Base-by-base conservation (phyloP, 2,329 filamentous ascomycete species). In the Aspergillus jensenii region DNA sequence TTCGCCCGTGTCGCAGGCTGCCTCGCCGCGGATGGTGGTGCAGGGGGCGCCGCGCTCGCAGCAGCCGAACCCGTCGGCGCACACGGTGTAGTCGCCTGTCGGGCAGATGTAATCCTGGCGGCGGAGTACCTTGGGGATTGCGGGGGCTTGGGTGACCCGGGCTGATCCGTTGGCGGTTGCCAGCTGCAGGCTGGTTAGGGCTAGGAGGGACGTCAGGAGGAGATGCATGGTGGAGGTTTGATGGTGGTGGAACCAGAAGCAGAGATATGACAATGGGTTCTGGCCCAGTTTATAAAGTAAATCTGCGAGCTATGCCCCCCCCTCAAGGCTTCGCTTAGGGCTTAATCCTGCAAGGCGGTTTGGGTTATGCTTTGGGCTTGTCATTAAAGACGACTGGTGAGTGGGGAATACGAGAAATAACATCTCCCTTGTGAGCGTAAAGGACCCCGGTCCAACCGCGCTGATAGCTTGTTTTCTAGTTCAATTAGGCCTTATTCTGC, bases 21-120 rank as follows among this genome's bases (percentile, higher is more conserved):
- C 33, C 11, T 43, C 44, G 25, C 52, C 52, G 44, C 44, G 14
- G 52, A 55, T 33, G 12, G 52, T 55, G 7, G 52, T 48, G 35
- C 52, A 55, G 25, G 52, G 44, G 35, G 52, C 44, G 9, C 52
- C 52, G 11, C 27, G 14, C 17, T 55, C 52, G 23, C 52, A 55
- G 35, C 52, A 55, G 31, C 52, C 52, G 23, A 25, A 48, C 9
- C 52, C 52, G 45, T 49, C 52, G 15, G 19, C 25, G 27, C 52
- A 55, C 2, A 27, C 5, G n/a, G 52, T 55, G 44, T 49, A 49
- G 4, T 7, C 19, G n/a, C 52, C 52, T 15, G 45, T 31, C 3
- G 52, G 52, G 45, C 52, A 55, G 37, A 35, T 23, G 23, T 41
- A 44, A 3, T 27, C 12, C 19, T 54, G 52, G 52, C 52, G 52